phyloP scores from a whole-genome alignment of 2,329 filamentous ascomycete genomes.

The Sarocladiaceae sp. region DNA sequence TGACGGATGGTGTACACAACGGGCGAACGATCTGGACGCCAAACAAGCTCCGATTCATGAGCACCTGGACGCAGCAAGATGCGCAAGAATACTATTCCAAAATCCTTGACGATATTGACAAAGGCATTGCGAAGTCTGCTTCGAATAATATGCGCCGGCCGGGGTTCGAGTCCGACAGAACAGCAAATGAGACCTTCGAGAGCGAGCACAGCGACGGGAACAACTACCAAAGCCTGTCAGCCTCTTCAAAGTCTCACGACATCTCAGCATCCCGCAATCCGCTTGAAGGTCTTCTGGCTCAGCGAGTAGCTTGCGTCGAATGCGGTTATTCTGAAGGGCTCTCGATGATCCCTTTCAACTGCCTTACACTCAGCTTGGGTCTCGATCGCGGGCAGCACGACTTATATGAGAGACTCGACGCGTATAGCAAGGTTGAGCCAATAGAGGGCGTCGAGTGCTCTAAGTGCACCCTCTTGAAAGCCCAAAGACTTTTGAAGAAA shows the following conservation, averaged over 20 bases:
- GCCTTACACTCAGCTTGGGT: slow-evolving; percentile 78
- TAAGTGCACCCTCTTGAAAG: slow-evolving; percentile 74
- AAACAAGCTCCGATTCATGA: slow-evolving; percentile 78
- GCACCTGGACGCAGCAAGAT: slow-evolving; percentile 93
- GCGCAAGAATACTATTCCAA: slow-evolving; percentile 96
- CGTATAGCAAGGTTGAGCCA: slow-evolving; percentile 76
- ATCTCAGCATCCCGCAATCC: slow-evolving; percentile 57
- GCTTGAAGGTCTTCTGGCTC: slow-evolving; percentile 79
- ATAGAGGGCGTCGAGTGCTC: slow-evolving; percentile 88
- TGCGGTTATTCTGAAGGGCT: slow-evolving; percentile 86
- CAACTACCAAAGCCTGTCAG: slow-evolving; percentile 44
- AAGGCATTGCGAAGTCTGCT: slow-evolving; percentile 55
- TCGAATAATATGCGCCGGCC: slow-evolving; percentile 20
- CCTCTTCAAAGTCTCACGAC: slow-evolving; percentile 30
- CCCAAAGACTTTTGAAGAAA: slow-evolving; percentile 39
- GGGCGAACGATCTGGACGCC: slow-evolving; percentile 79
- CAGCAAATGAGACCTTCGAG: slow-evolving; percentile 33
- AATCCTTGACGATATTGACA: slow-evolving; percentile 77
- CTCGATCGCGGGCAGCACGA: slow-evolving; percentile 55
- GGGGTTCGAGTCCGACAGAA: slow-evolving; percentile 33
- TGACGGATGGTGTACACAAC: slow-evolving; percentile 65
- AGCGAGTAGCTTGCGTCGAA: slow-evolving; percentile 77
- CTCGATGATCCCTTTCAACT: slow-evolving; percentile 89
- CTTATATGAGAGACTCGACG: slow-evolving; percentile 71
- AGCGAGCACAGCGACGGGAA: slow-evolving; percentile 52